Evolutionary conservation across 495 filamentous ascomycete species (phyloP), one percentile per base, ranked within the genome.

Genomic region (Neurospora tetrasperma): DNA sequence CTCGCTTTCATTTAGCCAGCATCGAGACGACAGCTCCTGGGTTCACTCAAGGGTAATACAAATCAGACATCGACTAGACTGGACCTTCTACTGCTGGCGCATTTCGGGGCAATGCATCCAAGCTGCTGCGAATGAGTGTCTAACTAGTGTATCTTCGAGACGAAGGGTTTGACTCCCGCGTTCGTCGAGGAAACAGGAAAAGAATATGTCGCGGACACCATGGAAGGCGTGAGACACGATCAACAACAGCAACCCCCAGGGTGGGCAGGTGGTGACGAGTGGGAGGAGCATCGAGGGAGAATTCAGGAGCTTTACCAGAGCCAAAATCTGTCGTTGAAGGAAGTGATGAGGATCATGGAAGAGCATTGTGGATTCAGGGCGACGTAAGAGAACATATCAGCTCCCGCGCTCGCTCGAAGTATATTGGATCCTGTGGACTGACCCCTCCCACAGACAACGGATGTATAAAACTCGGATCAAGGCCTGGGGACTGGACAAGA

Each of bases 391-490:
- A 27, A 42, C 44, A 62, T 4, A 62, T 62, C 27, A 35, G 27
- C 54, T 62, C 1, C 54, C 27, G 27, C 14, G 27, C 6, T 35
- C 54, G 0, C 80, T 79, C 78, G 74, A 78, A 39, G 18, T 42
- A 46, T 66, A 40, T 69, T 69, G 11, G 20, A 54, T 43, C 0
- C 46, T 44, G 5, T 18, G 11, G 20, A 18, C 44, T 23, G 69
- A 42, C 40, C 1, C 48, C 59, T 35, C 23, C 2, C 70, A 71
- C 69, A 82, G 80, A 35, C 72, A 70, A 35, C 75, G 80, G 71
- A 83, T 82, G 81, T 82, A 82, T 74, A 83, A 83, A 43, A 79
- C 77, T 9, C 75, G 81, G 18, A 80, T 82, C 48, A 77, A 77
- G 42, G 70, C 77, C 31, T 83, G 81, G 81, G 73, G 79, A 4